phyloP scores from a whole-genome alignment of 164 flowering plant genomes.

The Vitis amurensis region DNA sequence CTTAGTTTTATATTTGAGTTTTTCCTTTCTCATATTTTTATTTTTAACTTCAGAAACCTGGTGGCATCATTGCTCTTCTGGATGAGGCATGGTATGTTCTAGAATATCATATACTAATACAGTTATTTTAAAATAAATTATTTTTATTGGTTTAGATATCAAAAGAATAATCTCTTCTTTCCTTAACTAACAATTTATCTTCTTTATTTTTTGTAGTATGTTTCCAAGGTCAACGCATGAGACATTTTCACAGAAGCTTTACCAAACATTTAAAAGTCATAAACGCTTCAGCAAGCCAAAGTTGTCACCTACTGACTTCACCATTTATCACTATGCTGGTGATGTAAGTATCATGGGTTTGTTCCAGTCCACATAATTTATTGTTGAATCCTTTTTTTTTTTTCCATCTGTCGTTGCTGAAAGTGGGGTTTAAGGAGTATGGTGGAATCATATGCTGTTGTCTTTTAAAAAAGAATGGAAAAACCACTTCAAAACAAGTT shows the following conservation, averaged over 20 bases:
- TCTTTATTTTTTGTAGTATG: conserved; percentile 38
- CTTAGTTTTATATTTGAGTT: not conserved
- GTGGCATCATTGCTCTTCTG: conserved; percentile 58
- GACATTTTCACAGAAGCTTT: conserved; percentile 54
- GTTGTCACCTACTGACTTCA: conserved; percentile 51
- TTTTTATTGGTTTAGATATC: not conserved
- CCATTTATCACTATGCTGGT: conserved; percentile 59
- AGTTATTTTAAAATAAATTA: not conserved
- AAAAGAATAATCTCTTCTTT: too few species aligned
- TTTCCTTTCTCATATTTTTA: not conserved
- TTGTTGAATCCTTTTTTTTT: too few species aligned
- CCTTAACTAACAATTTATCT: not conserved
- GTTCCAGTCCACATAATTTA: too few species aligned
- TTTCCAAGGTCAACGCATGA: conserved; percentile 64
- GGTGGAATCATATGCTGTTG: too few species aligned
- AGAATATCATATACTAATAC: not conserved
- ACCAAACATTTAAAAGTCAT: conserved; percentile 51
- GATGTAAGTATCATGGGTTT: conserved; percentile 35
- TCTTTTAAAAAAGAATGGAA: too few species aligned
- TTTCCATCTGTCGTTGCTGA: too few species aligned
- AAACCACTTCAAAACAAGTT: too few species aligned
- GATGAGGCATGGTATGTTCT: conserved; percentile 58
- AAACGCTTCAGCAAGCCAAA: conserved; percentile 62
- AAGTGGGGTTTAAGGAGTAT: too few species aligned
- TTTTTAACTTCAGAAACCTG: conserved; percentile 48